Evolutionary conservation across 495 filamentous ascomycete species (phyloP).

Genomic region (Delitschia confertaspora): DNA sequence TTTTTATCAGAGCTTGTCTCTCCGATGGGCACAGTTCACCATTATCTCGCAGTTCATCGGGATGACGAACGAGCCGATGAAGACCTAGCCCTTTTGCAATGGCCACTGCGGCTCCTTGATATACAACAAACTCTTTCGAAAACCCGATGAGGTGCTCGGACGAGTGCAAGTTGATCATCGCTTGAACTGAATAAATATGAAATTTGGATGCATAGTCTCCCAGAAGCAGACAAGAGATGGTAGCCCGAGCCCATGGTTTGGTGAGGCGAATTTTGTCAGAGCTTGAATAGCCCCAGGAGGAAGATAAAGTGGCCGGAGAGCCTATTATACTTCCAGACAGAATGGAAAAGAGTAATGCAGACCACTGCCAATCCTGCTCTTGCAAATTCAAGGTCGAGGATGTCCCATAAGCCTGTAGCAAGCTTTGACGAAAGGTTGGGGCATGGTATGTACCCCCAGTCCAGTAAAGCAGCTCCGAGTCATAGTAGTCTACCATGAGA

Average conservation of each 20-base stretch:
- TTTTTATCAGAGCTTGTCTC: conserved; percentile 24
- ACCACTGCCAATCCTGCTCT: conserved; percentile 35
- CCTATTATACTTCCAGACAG: conserved; percentile 36
- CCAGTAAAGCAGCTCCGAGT: conserved; percentile 35
- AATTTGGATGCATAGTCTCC: conserved; percentile 34
- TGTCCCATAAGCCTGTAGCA: conserved; percentile 33
- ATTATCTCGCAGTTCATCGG: conserved; percentile 38
- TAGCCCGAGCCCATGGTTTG: conserved; percentile 35
- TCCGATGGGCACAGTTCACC: conserved; percentile 28
- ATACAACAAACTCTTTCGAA: conserved; percentile 20
- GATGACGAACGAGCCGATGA: conserved; percentile 29
- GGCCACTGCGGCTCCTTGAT: conserved; percentile 7
- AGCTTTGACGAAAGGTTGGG: conserved; percentile 29
- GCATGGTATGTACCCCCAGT: conserved; percentile 36
- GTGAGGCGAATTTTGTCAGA: conserved; percentile 33
- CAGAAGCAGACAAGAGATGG: conserved; percentile 33
- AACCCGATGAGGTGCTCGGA: conserved; percentile 42
- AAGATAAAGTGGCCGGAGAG: conserved; percentile 28
- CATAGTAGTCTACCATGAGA: conserved; percentile 36
- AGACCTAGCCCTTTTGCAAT: conserved; percentile 19
- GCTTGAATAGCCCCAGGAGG: conserved; percentile 35
- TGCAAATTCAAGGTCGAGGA: conserved; percentile 22
- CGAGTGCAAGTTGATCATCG: conserved; percentile 40
- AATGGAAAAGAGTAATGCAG: conserved; percentile 37
- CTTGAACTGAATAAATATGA: conserved; percentile 39